Base-by-base conservation (phyloP, 1,284 basidiomycete genomes). In the Sanghuangporus sanghuang region DNA sequence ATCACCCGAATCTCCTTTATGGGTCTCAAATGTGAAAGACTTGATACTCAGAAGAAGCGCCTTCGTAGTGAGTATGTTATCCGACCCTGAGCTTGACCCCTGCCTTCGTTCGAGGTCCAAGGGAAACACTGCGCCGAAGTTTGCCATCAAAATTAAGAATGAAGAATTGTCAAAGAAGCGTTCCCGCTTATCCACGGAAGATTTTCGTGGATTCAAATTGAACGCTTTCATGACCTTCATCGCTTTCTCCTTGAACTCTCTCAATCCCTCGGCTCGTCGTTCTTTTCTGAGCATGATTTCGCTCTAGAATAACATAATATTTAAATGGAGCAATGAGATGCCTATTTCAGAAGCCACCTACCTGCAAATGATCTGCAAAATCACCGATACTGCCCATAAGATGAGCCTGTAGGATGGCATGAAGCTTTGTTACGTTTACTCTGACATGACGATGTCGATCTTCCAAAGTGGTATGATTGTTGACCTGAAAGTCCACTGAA, bases 381-480 rank as follows among this genome's bases (percentile, higher is more conserved):
- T 96, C 95, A 14, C 89, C 90, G 11, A 96, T 77, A 71, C 95
- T 92, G 39, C 89, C 89, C 58, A 96, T 87, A 0, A 95, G 95
- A 65, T 91, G 92, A 16, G 95, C 88, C 73, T 95, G 93, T 89
- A 96, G 89, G 54, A 96, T 91, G 0, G 94, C 93, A 71, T 96
- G 93, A 6, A 93, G 85, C 72, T 90, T 90, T 6, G 83, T 84
- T 27, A 95, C 74, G 1, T 76, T 74, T 36, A 95, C 66, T 49
- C 85, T 78, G 16, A 91, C 70, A 35, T 81, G 80, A 50, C 74
- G 75, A n/a, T 68, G 63, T 5, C 72, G 69, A 5, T 66, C 54
- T 11, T 67, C 70, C 1, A 73, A 67, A 16, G 70, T 68, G 54
- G 69, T 68, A 35, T 71, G 70, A 71, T 71, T 74, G 8, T 78